phyloP scores from a whole-genome alignment of 371 early-diverging fungal species.

The Lichtheimia corymbifera region DNA sequence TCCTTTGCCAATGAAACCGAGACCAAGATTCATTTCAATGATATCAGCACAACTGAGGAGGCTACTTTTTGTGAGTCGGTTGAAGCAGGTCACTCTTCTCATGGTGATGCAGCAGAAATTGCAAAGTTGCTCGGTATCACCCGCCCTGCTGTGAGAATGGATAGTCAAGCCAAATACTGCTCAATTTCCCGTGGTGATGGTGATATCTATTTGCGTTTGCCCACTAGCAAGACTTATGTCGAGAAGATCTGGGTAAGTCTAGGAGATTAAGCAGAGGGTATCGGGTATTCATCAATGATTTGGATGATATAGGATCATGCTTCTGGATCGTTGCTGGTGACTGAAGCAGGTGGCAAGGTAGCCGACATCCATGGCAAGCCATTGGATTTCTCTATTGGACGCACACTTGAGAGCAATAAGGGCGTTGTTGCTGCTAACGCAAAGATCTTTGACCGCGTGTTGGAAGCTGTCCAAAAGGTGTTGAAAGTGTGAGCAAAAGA shows the following conservation, averaged over 20 bases:
- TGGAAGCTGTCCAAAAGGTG: slow-evolving; percentile 69
- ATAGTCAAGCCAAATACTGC: slow-evolving; percentile 93
- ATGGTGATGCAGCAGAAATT: slow-evolving; percentile 78
- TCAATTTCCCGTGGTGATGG: slow-evolving; percentile 86
- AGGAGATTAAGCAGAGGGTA: neutral
- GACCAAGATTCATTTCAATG: slow-evolving; percentile 63
- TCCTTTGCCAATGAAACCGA: slow-evolving; percentile 61
- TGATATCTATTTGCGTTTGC: slow-evolving; percentile 89
- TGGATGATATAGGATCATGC: slow-evolving; percentile 84
- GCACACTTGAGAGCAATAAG: slow-evolving; percentile 80
- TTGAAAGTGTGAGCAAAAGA: slow-evolving; percentile 29
- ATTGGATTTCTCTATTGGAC: slow-evolving; percentile 88
- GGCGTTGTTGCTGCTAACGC: slow-evolving; percentile 88
- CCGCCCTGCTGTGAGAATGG: slow-evolving; percentile 82
- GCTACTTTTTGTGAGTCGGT: slow-evolving; percentile 94
- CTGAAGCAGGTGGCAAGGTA: slow-evolving; percentile 94
- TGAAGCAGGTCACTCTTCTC: slow-evolving; percentile 91
- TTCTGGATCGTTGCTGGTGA: slow-evolving; percentile 84
- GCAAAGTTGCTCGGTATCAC: slow-evolving; percentile 75
- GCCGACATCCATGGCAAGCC: slow-evolving; percentile 83
- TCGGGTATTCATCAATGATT: neutral
- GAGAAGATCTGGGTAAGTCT: slow-evolving; percentile 94
- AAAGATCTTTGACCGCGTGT: slow-evolving; percentile 61
- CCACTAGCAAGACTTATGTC: slow-evolving; percentile 75
- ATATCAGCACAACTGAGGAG: slow-evolving; percentile 53